Evolutionary conservation across 208 protist genomes (phyloP).

Genomic region (Vickermania spadyakhi): DNA sequence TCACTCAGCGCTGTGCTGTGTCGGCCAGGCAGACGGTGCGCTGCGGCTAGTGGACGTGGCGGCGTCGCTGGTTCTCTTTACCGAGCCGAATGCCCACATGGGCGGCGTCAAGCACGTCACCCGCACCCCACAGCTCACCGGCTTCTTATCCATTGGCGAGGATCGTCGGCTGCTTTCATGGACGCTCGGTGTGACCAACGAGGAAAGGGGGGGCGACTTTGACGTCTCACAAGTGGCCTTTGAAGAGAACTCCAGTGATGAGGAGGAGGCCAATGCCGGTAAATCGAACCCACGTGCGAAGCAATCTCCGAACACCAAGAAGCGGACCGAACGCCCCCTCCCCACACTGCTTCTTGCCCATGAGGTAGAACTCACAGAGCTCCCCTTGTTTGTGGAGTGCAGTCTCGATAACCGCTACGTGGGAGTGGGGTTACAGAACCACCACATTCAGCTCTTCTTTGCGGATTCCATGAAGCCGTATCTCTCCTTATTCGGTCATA

Average conservation of each 20-base stretch:
- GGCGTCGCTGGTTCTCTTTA: constrained; percentile 65
- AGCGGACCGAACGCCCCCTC: constrained; percentile 5
- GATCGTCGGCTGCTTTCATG: constrained; percentile 81
- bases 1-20: constrained; percentile 51
- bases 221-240: constrained; percentile 1
- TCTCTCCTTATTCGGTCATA: constrained; percentile 98
- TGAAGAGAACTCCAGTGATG: neutral
- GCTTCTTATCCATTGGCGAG: constrained; percentile 67
- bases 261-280: neutral
- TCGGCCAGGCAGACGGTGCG: constrained; percentile 64
- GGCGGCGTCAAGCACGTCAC: constrained; percentile 66
- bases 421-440: constrained; percentile 95
- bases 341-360: constrained; percentile 47
- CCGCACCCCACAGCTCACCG: constrained; percentile 35
- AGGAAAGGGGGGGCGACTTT: neutral
- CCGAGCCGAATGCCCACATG: constrained; percentile 75
- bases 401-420: constrained; percentile 82
- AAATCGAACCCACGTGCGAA: constrained; percentile 3
- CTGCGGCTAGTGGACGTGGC: constrained; percentile 59
- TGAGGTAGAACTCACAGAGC: constrained; percentile 92
- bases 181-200: constrained; percentile 53
- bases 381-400: constrained; percentile 82
- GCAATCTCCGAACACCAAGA: neutral
- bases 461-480: constrained; percentile 96
- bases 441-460: constrained; percentile 97